These are phyloP conservation scores for Musa itinerans DNA, from an alignment of 176 grass and related monocot genomes.

Conservation along the genomic window DNA sequence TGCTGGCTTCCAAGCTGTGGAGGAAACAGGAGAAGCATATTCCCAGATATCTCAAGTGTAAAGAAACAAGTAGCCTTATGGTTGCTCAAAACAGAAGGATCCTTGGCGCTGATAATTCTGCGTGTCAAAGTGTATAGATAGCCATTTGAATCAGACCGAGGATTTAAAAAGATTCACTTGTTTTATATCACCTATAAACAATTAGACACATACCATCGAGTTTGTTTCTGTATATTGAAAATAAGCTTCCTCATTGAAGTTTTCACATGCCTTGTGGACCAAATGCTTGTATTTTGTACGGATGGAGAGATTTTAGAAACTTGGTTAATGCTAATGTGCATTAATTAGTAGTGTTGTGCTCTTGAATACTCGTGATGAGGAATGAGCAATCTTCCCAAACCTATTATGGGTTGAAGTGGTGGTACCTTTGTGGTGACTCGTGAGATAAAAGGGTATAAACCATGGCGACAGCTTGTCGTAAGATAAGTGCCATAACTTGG, in stretches of 20 bases:
- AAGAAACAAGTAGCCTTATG: constrained; percentile 56
- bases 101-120: constrained; percentile 33
- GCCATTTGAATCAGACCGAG: not conserved
- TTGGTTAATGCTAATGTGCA: no score
- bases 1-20: constrained; percentile 67
- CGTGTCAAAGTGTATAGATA: constrained; percentile 25
- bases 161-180: not conserved
- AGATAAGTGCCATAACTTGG: no score
- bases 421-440: no score
- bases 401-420: no score
- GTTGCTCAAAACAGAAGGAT: constrained; percentile 49
- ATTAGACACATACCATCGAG: not conserved
- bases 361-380: not conserved
- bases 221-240: not conserved
- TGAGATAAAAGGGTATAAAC: no score
- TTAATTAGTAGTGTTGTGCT: not conserved
- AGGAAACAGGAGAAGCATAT: constrained; percentile 43
- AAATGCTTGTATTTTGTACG: not conserved
- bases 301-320: not conserved
- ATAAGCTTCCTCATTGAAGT: not conserved
- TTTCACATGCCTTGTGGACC: not conserved
- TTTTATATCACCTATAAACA: no score
- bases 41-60: constrained; percentile 56
- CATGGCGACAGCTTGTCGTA: no score
- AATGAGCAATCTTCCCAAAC: not conserved